Base-by-base conservation (phyloP, 2,329 filamentous ascomycete genomes). In the Huntiella moniliformis region DNA sequence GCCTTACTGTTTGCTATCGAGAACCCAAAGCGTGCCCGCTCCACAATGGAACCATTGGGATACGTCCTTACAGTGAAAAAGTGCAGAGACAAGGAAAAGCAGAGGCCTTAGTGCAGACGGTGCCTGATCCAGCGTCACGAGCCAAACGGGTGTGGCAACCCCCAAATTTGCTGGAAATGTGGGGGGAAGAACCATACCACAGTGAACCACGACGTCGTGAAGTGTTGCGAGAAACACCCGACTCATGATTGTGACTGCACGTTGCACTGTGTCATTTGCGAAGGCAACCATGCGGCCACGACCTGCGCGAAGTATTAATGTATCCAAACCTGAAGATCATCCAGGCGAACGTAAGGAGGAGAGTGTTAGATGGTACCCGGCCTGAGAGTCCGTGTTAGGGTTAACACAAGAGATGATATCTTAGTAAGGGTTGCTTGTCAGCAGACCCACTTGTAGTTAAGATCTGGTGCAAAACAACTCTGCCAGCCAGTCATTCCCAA, bases 341-440 rank as follows among this genome's bases (percentile, higher is more conserved):
- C 16, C 31, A 44, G 12, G 42, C 42, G 17, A 44, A 44, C 18
- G 42, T 44, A 6, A n/a, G n/a, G n/a, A n/a, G n/a, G n/a, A n/a
- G n/a, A n/a, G n/a, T n/a, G n/a, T n/a, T n/a, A n/a, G n/a, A n/a
- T n/a, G n/a, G n/a, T n/a, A n/a, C n/a, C n/a, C n/a, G n/a, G n/a
- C n/a, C n/a, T n/a, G n/a, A n/a, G n/a, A n/a, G n/a, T n/a, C n/a
- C n/a, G n/a, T n/a, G n/a, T n/a, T n/a, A n/a, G n/a, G n/a, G n/a
- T n/a, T n/a, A n/a, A n/a, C n/a, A n/a, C n/a, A n/a, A n/a, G n/a
- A n/a, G n/a, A n/a, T n/a, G n/a, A n/a, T n/a, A n/a, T n/a, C n/a
- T n/a, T n/a, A n/a, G n/a, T n/a, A n/a, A n/a, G n/a, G n/a, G n/a
- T n/a, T n/a, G n/a, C n/a, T n/a, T n/a, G n/a, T n/a, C n/a, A n/a